Conservation (phyloP, 2,329 filamentous ascomycete genomes). For the Rutstroemia sp. region DNA sequence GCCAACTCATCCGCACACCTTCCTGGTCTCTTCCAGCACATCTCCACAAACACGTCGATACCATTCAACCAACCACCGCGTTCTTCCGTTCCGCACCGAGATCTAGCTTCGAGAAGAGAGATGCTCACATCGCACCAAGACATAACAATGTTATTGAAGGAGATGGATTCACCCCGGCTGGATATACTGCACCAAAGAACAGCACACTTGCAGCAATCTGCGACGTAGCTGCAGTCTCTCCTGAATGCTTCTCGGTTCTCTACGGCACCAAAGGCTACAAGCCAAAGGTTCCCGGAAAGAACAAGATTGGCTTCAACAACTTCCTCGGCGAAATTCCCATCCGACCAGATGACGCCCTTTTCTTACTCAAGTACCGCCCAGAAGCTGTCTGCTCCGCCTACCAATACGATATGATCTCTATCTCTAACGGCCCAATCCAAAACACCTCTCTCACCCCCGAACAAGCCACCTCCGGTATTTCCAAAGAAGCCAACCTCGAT, state of each 20-base stretch:
- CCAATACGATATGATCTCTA: slow-evolving; percentile 12
- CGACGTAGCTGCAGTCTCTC: slow-evolving; percentile 38
- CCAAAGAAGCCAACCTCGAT: slow-evolving; percentile 48
- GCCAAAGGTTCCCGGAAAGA: slow-evolving; percentile 13
- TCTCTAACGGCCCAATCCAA: slow-evolving; percentile 13
- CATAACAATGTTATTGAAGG: slow-evolving; percentile 6
- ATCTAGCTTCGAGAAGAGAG: not conserved
- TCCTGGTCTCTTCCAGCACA: slow-evolving; percentile 51
- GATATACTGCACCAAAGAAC: slow-evolving; percentile 26
- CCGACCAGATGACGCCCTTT: slow-evolving; percentile 16
- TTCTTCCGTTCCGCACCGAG: slow-evolving; percentile 38
- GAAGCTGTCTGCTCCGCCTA: slow-evolving; percentile 13
- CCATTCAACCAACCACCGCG: slow-evolving; percentile 53
- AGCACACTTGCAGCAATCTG: slow-evolving; percentile 46
- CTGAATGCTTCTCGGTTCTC: slow-evolving; percentile 17
- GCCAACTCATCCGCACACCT: slow-evolving; percentile 42
- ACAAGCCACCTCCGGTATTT: slow-evolving; percentile 8
- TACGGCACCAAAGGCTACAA: slow-evolving; percentile 17
- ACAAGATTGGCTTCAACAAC: slow-evolving; percentile 22
- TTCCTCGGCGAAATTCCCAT: slow-evolving; percentile 19
- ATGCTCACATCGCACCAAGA: not conserved
- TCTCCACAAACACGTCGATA: slow-evolving; percentile 50
- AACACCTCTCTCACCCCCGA: slow-evolving; percentile 13
- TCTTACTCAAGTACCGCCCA: slow-evolving; percentile 19
- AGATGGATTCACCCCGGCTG: slow-evolving; percentile 8